Conservation (phyloP, 352 stramenopile species). For the Elongisporangium prolatum region DNA sequence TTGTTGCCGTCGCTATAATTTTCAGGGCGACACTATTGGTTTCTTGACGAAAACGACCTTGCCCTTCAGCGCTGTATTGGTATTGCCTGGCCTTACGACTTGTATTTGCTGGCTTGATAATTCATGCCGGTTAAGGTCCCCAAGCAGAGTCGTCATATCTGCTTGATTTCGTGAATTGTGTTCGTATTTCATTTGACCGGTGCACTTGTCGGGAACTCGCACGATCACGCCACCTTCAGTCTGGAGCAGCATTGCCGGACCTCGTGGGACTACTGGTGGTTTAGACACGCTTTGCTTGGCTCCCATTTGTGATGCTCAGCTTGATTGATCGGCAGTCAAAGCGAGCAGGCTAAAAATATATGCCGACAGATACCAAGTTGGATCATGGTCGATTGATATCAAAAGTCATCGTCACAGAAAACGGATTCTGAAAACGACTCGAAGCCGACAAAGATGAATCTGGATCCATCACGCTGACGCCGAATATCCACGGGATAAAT, state of each 20-base stretch:
- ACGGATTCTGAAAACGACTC: slow-evolving; percentile 39
- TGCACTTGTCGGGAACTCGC: slow-evolving; percentile 19
- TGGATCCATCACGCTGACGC: slow-evolving; percentile 30
- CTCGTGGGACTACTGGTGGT: slow-evolving; percentile 16
- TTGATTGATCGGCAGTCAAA: not conserved
- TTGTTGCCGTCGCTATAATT: not conserved
- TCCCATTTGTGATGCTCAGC: slow-evolving; percentile 18
- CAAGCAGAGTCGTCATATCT: slow-evolving; percentile 3
- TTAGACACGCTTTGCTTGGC: slow-evolving; percentile 20
- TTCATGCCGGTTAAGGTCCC: not conserved
- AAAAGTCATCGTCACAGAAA: slow-evolving; percentile 81
- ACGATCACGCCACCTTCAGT: slow-evolving; percentile 52
- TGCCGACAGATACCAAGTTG: not conserved
- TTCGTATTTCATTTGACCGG: slow-evolving; percentile 27
- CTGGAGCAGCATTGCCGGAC: slow-evolving; percentile 34
- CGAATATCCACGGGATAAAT: slow-evolving; percentile 60
- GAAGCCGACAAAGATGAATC: slow-evolving; percentile 72
- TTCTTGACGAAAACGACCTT: slow-evolving; percentile 68
- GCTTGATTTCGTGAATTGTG: slow-evolving; percentile 32
- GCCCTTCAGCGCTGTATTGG: slow-evolving; percentile 40
- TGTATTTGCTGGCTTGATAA: slow-evolving; percentile 15
- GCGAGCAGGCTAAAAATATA: not conserved
- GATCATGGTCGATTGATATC: slow-evolving; percentile 8
- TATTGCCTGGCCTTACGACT: slow-evolving; percentile 27
- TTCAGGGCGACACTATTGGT: slow-evolving; percentile 4